Conservation (phyloP, 2,329 filamentous ascomycete species). For the Aspergillus tamarii region DNA sequence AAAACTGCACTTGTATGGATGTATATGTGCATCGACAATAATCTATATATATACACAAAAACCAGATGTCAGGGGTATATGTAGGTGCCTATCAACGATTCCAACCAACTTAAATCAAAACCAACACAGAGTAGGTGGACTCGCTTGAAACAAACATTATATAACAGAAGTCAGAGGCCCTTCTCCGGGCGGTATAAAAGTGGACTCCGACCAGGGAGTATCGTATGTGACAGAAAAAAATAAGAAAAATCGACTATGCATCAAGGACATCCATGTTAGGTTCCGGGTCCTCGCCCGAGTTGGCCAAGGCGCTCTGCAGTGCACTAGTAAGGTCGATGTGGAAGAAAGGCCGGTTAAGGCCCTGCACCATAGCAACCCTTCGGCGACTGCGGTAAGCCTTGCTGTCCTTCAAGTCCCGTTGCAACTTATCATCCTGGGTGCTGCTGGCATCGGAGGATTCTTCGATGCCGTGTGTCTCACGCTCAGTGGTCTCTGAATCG, state of each 20-base stretch:
- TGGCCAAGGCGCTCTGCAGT: slow-evolving; percentile 82
- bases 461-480: slow-evolving; percentile 35
- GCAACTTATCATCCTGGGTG: slow-evolving; percentile 41
- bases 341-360: slow-evolving; percentile 89
- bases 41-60: slow-evolving; percentile 20
- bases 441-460: slow-evolving; percentile 33
- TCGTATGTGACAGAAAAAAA: neutral
- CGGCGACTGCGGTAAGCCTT: slow-evolving; percentile 47
- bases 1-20: neutral
- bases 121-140: neutral
- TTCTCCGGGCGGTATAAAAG: neutral
- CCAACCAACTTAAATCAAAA: neutral
- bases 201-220: neutral
- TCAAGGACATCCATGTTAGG: slow-evolving; percentile 7
- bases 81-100: slow-evolving; percentile 8
- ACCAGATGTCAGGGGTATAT: slow-evolving; percentile 16
- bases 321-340: slow-evolving; percentile 91
- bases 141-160: slow-evolving; percentile 6
- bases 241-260: neutral
- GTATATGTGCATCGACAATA: slow-evolving; percentile 7
- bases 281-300: slow-evolving; percentile 51
- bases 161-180: neutral
- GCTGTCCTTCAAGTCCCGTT: slow-evolving; percentile 52
- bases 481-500: slow-evolving; percentile 34
- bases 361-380: slow-evolving; percentile 70